Percentiles rank a stretch among this genome's conserved stretches.
Conservation (phyloP, 257 asterid species). For the Capsicum chinense region DNA sequence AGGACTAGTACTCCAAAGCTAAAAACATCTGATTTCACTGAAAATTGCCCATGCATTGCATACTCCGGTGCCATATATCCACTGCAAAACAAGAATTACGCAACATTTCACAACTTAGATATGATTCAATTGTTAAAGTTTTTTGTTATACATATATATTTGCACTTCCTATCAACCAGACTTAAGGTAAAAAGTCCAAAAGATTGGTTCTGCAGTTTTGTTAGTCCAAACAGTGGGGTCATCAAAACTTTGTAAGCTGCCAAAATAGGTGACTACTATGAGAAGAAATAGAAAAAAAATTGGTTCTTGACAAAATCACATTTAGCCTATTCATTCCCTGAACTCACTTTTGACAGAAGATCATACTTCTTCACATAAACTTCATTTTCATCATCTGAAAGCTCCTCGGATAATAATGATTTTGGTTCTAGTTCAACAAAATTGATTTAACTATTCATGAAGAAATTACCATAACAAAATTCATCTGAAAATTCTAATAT, state of each 20-base stretch:
- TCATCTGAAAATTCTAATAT: no score
- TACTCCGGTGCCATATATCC: constrained; percentile 45
- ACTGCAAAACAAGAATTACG: constrained; percentile 28
- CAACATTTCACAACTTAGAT: background rate
- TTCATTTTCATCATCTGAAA: no score
- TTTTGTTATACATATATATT: background rate
- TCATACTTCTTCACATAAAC: no score
- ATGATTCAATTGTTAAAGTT: background rate
- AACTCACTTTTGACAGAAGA: no score
- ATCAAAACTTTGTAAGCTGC: background rate
- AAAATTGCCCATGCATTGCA: constrained; percentile 20
- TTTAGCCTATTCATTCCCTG: background rate
- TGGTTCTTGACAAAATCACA: background rate
- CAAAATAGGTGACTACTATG: background rate
- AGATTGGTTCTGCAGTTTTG: background rate
- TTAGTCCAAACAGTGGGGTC: background rate
- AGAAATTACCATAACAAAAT: no score
- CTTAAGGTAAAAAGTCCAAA: background rate
- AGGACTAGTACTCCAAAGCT: constrained; percentile 40
- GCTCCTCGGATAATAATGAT: no score
- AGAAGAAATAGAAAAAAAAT: no score
- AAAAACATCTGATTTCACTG: constrained; percentile 36
- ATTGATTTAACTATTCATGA: no score
- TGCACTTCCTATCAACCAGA: background rate
- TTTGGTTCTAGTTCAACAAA: no score